A percentile compares a stretch with the other conserved stretches of the same genome.
Evolutionary conservation across 805 yeast species (phyloP).

Genomic region (Hanseniaspora jakobsenii): DNA sequence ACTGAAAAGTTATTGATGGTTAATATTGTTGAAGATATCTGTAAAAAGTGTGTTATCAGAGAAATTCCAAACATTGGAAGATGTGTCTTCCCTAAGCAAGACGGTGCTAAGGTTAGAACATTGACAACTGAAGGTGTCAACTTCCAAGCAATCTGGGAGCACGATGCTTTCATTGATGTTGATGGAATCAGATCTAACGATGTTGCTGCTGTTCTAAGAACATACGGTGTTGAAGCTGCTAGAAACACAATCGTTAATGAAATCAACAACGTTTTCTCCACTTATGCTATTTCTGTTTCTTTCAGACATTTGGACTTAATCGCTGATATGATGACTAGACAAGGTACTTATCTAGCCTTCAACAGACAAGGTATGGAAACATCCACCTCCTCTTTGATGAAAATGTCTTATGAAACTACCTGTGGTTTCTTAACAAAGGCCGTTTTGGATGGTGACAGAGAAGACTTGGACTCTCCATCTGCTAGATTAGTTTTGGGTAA

Average conservation of each 20-base stretch:
- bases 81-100: conserved; percentile 68
- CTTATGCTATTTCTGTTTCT: conserved; percentile 88
- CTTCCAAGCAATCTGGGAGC: conserved; percentile 96
- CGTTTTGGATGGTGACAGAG: conserved; percentile 82
- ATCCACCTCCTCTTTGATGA: conserved; percentile 89
- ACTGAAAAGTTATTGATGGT: conserved; percentile 94
- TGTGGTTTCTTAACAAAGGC: conserved; percentile 95
- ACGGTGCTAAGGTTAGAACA: conserved; percentile 47
- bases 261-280: conserved; percentile 88
- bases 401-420: conserved; percentile 98
- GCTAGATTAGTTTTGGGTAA: conserved; percentile 90
- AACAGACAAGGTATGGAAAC: conserved; percentile 97
- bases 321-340: conserved; percentile 99
- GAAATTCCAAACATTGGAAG: conserved; percentile 87
- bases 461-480: conserved; percentile 79
- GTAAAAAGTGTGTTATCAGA: conserved; percentile 81
- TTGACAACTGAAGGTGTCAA: conserved; percentile 97
- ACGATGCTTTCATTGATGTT: conserved; percentile 82
- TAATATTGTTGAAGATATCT: conserved; percentile 83
- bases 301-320: conserved; percentile 89
- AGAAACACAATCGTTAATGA: conserved; percentile 93
- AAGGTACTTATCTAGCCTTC: conserved; percentile 91
- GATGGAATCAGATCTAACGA: conserved; percentile 86
- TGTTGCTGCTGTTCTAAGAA: conserved; percentile 73
- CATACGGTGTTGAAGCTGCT: conserved; percentile 98